These are phyloP conservation scores for Aspergillus texensis DNA, from an alignment of 2,329 filamentous ascomycete species.

Conservation along the genomic window DNA sequence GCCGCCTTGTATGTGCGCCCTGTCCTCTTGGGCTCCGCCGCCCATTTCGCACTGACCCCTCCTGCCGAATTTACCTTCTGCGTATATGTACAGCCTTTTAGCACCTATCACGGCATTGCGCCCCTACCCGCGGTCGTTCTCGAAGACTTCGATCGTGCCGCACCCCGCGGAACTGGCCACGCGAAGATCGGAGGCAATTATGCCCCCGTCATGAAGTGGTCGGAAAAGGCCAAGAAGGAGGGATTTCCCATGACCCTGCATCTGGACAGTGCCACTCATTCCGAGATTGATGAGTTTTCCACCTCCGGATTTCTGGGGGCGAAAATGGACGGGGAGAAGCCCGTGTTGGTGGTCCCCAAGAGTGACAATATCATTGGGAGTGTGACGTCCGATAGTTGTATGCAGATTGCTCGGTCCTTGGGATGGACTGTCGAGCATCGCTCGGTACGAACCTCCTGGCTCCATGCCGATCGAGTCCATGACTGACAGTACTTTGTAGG, in stretches of 20 bases:
- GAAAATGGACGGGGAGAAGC: conserved; percentile 20
- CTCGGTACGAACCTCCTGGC: conserved; percentile 15
- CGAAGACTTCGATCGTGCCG: conserved; percentile 40
- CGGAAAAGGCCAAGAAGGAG: conserved; percentile 30
- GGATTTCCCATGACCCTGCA: conserved; percentile 39
- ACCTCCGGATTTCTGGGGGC: conserved; percentile 39
- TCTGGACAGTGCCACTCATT: conserved; percentile 34
- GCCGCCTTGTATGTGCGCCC: conserved; percentile 41
- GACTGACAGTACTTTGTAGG: conserved; percentile 4
- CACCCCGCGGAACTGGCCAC: conserved; percentile 35
- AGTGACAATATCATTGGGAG: conserved; percentile 33
- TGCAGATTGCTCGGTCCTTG: conserved; percentile 28
- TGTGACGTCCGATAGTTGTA: conserved; percentile 31
- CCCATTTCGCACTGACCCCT: conserved; percentile 27
- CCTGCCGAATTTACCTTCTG: conserved; percentile 31
- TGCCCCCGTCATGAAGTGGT: conserved; percentile 38
- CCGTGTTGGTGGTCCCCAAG: conserved; percentile 33
- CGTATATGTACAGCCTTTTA: conserved; percentile 31
- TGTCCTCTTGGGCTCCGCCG: conserved; percentile 33
- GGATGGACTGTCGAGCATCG: conserved; percentile 39
- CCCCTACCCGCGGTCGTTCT: conserved; percentile 29
- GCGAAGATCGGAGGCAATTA: conserved; percentile 44
- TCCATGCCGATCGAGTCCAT: background rate
- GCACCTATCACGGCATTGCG: conserved; percentile 2
- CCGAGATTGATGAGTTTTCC: conserved; percentile 40